Evolutionary conservation across 345 rosid species (phyloP).

Genomic region (Tarenaya hassleriana): DNA sequence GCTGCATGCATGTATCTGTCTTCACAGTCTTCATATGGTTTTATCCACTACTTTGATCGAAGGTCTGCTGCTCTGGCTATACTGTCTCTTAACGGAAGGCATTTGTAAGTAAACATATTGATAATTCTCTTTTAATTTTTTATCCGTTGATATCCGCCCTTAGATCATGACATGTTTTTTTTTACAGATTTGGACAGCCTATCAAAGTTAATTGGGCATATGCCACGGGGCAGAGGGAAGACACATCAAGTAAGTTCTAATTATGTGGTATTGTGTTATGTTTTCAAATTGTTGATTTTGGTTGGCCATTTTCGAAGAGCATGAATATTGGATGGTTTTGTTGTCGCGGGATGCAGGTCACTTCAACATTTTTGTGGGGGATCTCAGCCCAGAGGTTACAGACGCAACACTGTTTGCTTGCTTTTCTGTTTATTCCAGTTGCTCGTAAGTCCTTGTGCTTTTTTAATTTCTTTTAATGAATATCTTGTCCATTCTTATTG

Average conservation of each 20-base stretch:
- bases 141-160: neutral
- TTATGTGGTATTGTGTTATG: neutral
- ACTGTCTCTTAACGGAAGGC: constrained; percentile 75
- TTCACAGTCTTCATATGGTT: constrained; percentile 85
- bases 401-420: constrained; percentile 76
- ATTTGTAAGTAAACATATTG: constrained; percentile 45
- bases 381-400: constrained; percentile 88
- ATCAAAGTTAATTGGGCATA: constrained; percentile 98
- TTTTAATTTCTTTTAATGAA: neutral
- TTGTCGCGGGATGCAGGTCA: constrained; percentile 44
- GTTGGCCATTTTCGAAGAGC: neutral
- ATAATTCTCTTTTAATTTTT: neutral
- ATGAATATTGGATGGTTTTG: constrained; percentile 1
- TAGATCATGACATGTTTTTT: constrained; percentile 9
- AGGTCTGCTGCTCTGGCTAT: constrained; percentile 82
- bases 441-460: constrained; percentile 57
- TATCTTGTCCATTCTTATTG: neutral
- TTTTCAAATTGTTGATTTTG: neutral
- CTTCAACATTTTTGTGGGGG: constrained; percentile 82
- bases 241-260: constrained; percentile 65
- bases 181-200: constrained; percentile 87
- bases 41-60: constrained; percentile 87
- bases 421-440: constrained; percentile 59
- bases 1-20: neutral
- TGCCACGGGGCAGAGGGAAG: constrained; percentile 95